phyloP scores from a whole-genome alignment of 2,329 filamentous ascomycete genomes.

The Colletotrichum simmondsii region DNA sequence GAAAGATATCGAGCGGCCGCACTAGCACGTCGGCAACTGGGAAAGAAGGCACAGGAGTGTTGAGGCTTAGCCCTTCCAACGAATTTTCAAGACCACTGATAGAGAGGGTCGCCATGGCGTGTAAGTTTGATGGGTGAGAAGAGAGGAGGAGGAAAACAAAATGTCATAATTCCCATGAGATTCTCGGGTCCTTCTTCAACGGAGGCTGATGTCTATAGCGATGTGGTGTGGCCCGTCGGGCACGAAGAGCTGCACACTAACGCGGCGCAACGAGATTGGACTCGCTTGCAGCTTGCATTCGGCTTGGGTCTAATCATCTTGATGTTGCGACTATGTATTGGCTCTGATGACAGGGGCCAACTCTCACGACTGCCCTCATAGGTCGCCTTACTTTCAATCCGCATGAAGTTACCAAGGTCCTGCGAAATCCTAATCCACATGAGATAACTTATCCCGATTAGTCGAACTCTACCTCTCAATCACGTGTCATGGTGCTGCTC shows the following conservation, averaged over 20 bases:
- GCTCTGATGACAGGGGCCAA: neutral
- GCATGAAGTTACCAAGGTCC: too few species aligned
- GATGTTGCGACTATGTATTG: neutral
- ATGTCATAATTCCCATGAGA: conserved; percentile 4
- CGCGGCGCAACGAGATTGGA: neutral
- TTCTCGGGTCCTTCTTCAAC: neutral
- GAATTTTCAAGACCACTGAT: conserved; percentile 68
- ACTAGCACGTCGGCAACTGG: conserved; percentile 38
- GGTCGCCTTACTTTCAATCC: conserved; percentile 5
- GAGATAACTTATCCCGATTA: too few species aligned
- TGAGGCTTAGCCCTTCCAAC: conserved; percentile 65
- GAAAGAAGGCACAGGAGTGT: conserved; percentile 41
- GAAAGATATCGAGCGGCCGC: conserved; percentile 44
- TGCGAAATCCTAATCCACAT: too few species aligned
- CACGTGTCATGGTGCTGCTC: too few species aligned
- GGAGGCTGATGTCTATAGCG: neutral
- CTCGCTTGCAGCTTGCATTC: neutral
- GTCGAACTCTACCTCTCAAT: too few species aligned
- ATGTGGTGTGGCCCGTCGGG: neutral
- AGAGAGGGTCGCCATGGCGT: conserved; percentile 63
- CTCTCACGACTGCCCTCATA: neutral
- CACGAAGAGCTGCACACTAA: neutral
- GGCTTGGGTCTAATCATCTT: neutral
- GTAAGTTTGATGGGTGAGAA: neutral
- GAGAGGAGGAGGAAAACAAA: neutral